Conservation (phyloP, 2,329 filamentous ascomycete species). For the Lachnellula arida region DNA sequence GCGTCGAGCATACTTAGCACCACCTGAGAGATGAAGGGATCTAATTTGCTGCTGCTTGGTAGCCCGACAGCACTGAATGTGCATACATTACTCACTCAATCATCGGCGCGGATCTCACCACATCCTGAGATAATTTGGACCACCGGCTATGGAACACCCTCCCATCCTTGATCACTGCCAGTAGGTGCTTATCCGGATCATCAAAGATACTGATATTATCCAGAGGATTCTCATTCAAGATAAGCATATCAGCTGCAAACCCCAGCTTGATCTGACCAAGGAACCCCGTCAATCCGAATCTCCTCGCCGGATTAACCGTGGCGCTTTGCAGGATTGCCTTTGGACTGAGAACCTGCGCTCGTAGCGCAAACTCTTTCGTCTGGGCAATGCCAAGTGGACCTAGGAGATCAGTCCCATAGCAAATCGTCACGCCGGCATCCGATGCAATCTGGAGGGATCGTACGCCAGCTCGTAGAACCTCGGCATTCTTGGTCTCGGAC, state of each 20-base stretch:
- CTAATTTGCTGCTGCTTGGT: no score
- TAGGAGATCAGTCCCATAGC: slow-evolving; percentile 51
- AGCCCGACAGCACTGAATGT: no score
- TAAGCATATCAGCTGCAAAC: slow-evolving; percentile 48
- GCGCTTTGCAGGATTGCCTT: slow-evolving; percentile 45
- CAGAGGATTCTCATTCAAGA: slow-evolving; percentile 49
- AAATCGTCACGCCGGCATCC: slow-evolving; percentile 50
- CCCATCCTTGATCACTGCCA: slow-evolving; percentile 52
- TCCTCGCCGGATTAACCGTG: slow-evolving; percentile 48
- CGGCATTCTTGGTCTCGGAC: slow-evolving; percentile 45
- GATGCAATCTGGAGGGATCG: slow-evolving; percentile 43
- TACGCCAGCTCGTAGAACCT: slow-evolving; percentile 45
- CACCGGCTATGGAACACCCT: slow-evolving; percentile 33
- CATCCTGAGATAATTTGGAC: not conserved
- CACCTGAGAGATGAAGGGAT: no score
- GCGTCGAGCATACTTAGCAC: no score
- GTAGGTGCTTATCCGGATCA: slow-evolving; percentile 41
- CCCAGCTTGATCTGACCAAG: slow-evolving; percentile 48
- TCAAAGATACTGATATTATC: slow-evolving; percentile 49
- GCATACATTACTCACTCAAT: not conserved
- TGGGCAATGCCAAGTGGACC: slow-evolving; percentile 46
- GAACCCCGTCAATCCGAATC: slow-evolving; percentile 41
- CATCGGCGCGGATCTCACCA: not conserved
- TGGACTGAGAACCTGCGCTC: slow-evolving; percentile 38
- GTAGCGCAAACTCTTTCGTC: slow-evolving; percentile 44